phyloP scores from a whole-genome alignment of 371 early-diverging fungal species.

The Mortierella sp. region DNA sequence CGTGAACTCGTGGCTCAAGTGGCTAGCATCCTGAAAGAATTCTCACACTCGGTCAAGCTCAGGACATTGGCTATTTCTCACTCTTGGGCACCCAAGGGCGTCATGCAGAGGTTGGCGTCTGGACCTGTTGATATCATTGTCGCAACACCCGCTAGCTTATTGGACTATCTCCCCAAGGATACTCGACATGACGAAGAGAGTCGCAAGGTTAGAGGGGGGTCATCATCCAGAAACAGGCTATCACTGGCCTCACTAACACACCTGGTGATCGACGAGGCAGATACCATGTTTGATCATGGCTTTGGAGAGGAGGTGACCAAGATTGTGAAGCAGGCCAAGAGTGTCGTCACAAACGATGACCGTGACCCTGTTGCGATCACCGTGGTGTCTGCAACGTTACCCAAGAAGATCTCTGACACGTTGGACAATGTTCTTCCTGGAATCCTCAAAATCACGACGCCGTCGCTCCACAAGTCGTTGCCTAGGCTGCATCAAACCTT shows the following conservation, averaged over 20 bases:
- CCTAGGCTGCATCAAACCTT: constrained; percentile 82
- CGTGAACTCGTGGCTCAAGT: constrained; percentile 94
- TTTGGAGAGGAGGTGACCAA: constrained; percentile 74
- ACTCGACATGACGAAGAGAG: constrained; percentile 15
- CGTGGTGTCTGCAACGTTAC: constrained; percentile 90
- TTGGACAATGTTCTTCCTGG: constrained; percentile 68
- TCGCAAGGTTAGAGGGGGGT: constrained; percentile 16
- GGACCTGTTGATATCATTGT: constrained; percentile 85
- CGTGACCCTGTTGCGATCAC: constrained; percentile 52
- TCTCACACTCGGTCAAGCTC: constrained; percentile 78
- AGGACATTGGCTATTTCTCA: constrained; percentile 72
- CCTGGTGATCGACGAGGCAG: constrained; percentile 93
- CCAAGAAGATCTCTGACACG: constrained; percentile 74
- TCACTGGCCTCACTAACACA: constrained; percentile 67
- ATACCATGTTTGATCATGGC: constrained; percentile 88
- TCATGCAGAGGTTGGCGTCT: constrained; percentile 55
- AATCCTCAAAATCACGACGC: constrained; percentile 80
- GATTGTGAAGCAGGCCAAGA: constrained; percentile 58
- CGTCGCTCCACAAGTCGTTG: constrained; percentile 83
- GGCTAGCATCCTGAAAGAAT: constrained; percentile 65
- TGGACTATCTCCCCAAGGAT: constrained; percentile 42
- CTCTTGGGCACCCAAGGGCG: constrained; percentile 53
- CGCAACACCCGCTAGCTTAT: constrained; percentile 78
- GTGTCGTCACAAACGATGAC: constrained; percentile 4
- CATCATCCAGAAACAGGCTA: constrained; percentile 58